phyloP scores from a whole-genome alignment of 1,139 yeast genomes.

The Kodamaea ohmeri region DNA sequence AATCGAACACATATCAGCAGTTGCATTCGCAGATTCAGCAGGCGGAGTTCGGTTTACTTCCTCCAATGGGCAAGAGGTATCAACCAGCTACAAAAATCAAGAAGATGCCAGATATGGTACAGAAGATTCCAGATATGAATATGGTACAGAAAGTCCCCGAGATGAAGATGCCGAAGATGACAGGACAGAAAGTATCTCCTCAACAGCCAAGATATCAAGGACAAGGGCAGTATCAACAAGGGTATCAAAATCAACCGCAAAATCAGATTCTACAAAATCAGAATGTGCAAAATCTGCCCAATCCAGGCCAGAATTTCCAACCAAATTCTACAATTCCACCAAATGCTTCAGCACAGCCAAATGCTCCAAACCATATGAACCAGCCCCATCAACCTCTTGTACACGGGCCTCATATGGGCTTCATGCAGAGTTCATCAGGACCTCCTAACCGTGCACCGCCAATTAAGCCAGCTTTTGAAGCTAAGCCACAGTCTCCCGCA shows the following conservation, averaged over 20 bases:
- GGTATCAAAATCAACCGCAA: background rate
- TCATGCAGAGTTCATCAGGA: no score
- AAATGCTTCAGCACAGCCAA: background rate
- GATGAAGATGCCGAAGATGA: no score
- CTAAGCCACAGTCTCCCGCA: conserved; percentile 1
- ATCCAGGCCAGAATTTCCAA: background rate
- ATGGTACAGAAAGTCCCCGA: background rate
- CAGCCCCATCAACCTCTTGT: no score
- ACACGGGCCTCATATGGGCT: no score
- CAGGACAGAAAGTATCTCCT: no score
- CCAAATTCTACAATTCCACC: background rate
- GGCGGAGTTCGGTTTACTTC: conserved; percentile 35
- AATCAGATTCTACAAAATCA: background rate
- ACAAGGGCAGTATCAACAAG: conserved; percentile 2
- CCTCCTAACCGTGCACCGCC: background rate
- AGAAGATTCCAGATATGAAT: background rate
- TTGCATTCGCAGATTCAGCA: conserved; percentile 42
- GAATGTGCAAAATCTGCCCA: background rate
- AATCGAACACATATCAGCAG: conserved; percentile 41
- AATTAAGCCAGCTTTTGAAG: background rate
- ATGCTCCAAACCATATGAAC: background rate
- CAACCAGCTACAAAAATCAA: conserved; percentile 37
- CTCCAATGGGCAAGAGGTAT: conserved; percentile 28
- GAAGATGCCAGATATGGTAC: conserved; percentile 13
- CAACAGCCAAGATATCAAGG: background rate